These are phyloP conservation scores for Euphorbia tirucalli DNA, from an alignment of 345 rosid species.

Conservation along the genomic window DNA sequence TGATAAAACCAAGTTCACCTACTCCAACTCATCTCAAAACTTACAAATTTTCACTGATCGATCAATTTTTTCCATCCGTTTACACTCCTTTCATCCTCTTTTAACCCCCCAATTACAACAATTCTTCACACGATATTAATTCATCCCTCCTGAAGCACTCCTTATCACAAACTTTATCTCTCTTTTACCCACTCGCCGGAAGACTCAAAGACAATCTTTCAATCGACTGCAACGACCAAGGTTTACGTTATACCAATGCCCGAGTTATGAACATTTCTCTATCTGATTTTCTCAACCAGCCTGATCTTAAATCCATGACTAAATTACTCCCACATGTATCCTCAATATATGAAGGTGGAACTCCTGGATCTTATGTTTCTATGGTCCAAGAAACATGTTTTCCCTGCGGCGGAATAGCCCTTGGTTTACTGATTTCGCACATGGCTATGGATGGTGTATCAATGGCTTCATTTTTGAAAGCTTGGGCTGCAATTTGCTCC, in stretches of 20 bases:
- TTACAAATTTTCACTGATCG: neutral
- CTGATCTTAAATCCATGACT: neutral
- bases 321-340: neutral
- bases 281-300: neutral
- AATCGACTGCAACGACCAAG: slow-evolving; percentile 2
- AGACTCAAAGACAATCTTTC: slow-evolving; percentile 7
- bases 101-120: neutral
- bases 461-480: neutral
- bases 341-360: neutral
- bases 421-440: neutral
- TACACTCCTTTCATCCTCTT: neutral
- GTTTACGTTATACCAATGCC: neutral
- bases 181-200: slow-evolving; percentile 13
- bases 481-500: neutral
- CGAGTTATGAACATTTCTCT: neutral
- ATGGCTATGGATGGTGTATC: neutral
- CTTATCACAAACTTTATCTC: slow-evolving; percentile 9
- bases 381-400: neutral
- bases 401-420: neutral
- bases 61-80: neutral
- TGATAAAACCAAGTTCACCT: neutral
- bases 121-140: neutral
- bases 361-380: neutral
- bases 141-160: slow-evolving; percentile 26
- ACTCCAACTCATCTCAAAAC: neutral